Conservation (phyloP, 441 rosid species). For the Euphorbia schlechtendalii region DNA sequence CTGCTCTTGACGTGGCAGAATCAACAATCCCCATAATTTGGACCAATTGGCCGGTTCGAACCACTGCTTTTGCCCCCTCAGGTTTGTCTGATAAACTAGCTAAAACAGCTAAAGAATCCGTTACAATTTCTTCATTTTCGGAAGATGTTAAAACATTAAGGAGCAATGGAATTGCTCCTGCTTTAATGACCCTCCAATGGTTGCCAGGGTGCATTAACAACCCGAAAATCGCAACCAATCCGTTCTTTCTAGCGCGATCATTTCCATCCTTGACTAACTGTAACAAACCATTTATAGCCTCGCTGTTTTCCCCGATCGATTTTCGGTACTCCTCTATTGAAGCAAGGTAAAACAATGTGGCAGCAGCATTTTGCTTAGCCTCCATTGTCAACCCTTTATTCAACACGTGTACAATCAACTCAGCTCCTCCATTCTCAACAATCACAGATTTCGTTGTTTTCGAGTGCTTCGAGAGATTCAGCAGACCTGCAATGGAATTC, state of each 20-base stretch:
- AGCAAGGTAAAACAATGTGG: conserved; percentile 55
- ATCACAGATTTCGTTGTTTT: conserved; percentile 42
- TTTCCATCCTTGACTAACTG: conserved; percentile 37
- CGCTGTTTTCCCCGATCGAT: conserved; percentile 55
- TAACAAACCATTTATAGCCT: conserved; percentile 47
- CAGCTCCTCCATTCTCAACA: conserved; percentile 47
- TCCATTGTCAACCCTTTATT: conserved; percentile 43
- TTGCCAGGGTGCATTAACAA: conserved; percentile 49
- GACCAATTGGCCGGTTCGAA: conserved; percentile 40
- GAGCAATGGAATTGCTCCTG: conserved; percentile 51
- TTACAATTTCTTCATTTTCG: conserved; percentile 39
- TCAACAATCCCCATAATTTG: conserved; percentile 35
- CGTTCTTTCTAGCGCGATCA: conserved; percentile 53
- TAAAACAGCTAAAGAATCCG: conserved; percentile 58
- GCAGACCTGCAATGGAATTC: conserved; percentile 55
- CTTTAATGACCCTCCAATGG: conserved; percentile 49
- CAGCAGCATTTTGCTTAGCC: conserved; percentile 66
- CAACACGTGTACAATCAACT: conserved; percentile 37
- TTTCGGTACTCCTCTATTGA: conserved; percentile 57
- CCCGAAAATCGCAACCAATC: conserved; percentile 58
- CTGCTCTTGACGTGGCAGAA: conserved; percentile 40
- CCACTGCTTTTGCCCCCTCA: conserved; percentile 49
- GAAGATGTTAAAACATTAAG: conserved; percentile 35
- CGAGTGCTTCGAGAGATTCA: conserved; percentile 65
- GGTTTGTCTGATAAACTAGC: conserved; percentile 57